A percentile compares a stretch with the other conserved stretches of the same genome.
Conservation (phyloP, 2,329 filamentous ascomycete species). For the Balansia obtecta region DNA sequence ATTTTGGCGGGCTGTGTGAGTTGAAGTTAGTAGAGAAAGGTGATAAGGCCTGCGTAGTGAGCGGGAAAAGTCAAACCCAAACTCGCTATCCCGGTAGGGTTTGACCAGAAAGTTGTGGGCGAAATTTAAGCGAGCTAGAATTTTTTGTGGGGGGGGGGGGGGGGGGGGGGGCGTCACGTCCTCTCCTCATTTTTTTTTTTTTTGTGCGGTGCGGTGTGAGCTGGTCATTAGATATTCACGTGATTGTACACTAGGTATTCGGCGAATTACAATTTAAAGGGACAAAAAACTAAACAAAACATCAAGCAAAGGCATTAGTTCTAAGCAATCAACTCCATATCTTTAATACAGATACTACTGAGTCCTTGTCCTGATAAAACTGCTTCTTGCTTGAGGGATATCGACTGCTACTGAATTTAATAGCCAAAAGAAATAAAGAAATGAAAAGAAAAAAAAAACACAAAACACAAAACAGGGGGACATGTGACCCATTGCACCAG, state of each 20-base stretch:
- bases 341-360: neutral
- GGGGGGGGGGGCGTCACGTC: neutral
- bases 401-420: constrained; percentile 15
- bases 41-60: constrained; percentile 20
- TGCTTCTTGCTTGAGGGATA: constrained; percentile 11
- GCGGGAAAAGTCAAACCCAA: constrained; percentile 11
- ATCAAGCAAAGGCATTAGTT: too few species aligned
- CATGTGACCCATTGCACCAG: neutral
- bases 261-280: neutral
- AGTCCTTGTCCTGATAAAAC: constrained; percentile 1
- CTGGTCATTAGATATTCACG: constrained; percentile 3
- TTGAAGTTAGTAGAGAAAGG: constrained; percentile 25
- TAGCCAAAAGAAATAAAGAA: constrained; percentile 14
- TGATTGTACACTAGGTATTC: neutral
- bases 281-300: too few species aligned
- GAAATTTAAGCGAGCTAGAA: constrained; percentile 26
- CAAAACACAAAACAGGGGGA: neutral
- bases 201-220: constrained; percentile 1
- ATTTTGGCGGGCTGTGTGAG: constrained; percentile 26
- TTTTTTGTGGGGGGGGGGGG: neutral
- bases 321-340: constrained; percentile 1
- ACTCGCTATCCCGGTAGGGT: neutral
- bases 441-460: neutral
- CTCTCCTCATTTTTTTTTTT: neutral
- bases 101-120: constrained; percentile 20